These are phyloP conservation scores for Ogataea zsoltii DNA, from an alignment of 805 yeast genomes.

Conservation along the genomic window DNA sequence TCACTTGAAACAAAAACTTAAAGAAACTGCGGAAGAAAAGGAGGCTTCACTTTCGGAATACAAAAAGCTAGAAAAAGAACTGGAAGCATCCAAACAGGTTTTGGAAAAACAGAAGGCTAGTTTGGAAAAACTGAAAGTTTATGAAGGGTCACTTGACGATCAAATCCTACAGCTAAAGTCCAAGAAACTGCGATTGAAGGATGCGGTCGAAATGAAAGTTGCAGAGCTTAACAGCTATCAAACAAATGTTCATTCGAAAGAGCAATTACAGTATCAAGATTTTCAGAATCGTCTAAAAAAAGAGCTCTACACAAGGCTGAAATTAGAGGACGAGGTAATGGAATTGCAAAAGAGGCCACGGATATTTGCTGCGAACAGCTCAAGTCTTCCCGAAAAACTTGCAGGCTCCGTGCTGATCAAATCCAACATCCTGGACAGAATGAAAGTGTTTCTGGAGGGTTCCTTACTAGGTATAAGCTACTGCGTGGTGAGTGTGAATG, in stretches of 20 bases:
- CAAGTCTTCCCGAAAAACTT: neutral
- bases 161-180: constrained; percentile 12
- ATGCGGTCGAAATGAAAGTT: constrained; percentile 8
- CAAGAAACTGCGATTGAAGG: constrained; percentile 9
- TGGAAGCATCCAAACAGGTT: neutral
- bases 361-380: constrained; percentile 10
- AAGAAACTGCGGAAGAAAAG: neutral
- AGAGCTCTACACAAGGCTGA: constrained; percentile 24
- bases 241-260: constrained; percentile 2
- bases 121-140: constrained; percentile 5
- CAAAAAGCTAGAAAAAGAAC: constrained; percentile 3
- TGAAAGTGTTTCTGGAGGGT: constrained; percentile 15
- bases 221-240: constrained; percentile 12
- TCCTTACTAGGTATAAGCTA: constrained; percentile 14
- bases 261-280: neutral
- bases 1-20: neutral
- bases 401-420: constrained; percentile 3
- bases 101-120: constrained; percentile 8
- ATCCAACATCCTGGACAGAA: neutral
- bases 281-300: constrained; percentile 6
- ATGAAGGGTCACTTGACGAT: constrained; percentile 18
- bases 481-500: constrained; percentile 6
- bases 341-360: constrained; percentile 21
- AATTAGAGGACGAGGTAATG: constrained; percentile 25
- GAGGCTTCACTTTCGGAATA: constrained; percentile 2